Conservation (phyloP, 306 rosid genomes). For the Pyrus betulifolia region DNA sequence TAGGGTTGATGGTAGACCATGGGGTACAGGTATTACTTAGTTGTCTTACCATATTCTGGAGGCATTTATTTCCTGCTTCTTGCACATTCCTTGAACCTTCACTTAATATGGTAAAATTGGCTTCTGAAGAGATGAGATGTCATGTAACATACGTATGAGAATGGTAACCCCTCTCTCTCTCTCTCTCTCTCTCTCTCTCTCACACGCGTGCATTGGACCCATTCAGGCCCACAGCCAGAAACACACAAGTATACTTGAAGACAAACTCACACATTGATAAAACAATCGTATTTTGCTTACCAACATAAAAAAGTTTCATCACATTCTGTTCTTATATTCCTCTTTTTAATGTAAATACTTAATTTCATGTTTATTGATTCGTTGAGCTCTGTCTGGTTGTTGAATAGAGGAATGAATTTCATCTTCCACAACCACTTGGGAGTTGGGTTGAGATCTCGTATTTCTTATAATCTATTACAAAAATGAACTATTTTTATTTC, state of each 20-base stretch:
- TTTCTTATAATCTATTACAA: background rate
- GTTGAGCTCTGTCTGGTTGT: background rate
- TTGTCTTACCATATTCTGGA: constrained; percentile 6
- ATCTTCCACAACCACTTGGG: background rate
- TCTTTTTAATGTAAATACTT: background rate
- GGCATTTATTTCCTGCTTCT: background rate
- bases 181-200: background rate
- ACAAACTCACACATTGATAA: background rate
- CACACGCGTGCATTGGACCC: background rate
- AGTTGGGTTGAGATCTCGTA: background rate
- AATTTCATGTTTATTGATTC: background rate
- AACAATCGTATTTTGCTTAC: background rate
- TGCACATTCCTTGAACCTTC: background rate
- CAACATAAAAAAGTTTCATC: background rate
- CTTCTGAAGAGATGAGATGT: background rate
- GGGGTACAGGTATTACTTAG: constrained; percentile 66
- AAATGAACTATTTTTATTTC: background rate
- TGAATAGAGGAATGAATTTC: background rate
- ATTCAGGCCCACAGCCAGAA: background rate
- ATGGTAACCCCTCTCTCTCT: too few species aligned
- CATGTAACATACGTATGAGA: too few species aligned
- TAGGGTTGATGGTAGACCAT: constrained; percentile 53
- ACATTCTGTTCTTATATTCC: background rate
- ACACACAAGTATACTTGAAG: background rate
- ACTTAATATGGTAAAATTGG: background rate